These are phyloP conservation scores for Astrothelium subdiscretum DNA, from an alignment of 495 filamentous ascomycete species.

Conservation along the genomic window DNA sequence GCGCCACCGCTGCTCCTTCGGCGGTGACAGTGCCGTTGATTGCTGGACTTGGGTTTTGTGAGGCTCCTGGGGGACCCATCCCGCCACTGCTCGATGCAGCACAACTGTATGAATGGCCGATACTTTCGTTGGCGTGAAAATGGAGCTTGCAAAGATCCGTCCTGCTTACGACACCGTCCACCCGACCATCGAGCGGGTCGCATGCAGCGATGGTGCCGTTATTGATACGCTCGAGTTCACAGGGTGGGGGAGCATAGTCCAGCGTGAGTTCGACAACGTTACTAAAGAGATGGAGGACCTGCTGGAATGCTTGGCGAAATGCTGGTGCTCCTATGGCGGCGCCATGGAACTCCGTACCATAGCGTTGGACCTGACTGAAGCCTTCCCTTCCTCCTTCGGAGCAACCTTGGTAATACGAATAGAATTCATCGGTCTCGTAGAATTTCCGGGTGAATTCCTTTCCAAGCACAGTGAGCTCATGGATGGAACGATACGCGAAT, in stretches of 20 bases:
- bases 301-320: conserved; percentile 39
- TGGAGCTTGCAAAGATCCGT: conserved; percentile 12
- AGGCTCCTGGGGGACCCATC: no score
- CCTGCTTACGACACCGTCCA: conserved; percentile 41
- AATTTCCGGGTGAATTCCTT: conserved; percentile 30
- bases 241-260: conserved; percentile 40
- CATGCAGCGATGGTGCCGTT: conserved; percentile 41
- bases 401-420: conserved; percentile 43
- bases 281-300: conserved; percentile 31
- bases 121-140: background rate
- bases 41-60: background rate
- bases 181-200: conserved; percentile 40
- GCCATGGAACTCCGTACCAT: conserved; percentile 36
- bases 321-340: conserved; percentile 40
- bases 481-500: conserved; percentile 37
- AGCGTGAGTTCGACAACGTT: conserved; percentile 15
- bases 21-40: background rate
- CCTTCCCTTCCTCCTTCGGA: conserved; percentile 44
- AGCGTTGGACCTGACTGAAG: conserved; percentile 43
- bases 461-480: conserved; percentile 27
- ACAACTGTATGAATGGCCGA: background rate
- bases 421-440: conserved; percentile 33
- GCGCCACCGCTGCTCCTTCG: background rate
- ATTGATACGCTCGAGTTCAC: conserved; percentile 40
- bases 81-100: background rate